A percentile compares a stretch with the other conserved stretches of the same genome.
These are phyloP conservation scores for Musa balbisiana DNA, from an alignment of 202 grass and related monocot species.

Conservation along the genomic window DNA sequence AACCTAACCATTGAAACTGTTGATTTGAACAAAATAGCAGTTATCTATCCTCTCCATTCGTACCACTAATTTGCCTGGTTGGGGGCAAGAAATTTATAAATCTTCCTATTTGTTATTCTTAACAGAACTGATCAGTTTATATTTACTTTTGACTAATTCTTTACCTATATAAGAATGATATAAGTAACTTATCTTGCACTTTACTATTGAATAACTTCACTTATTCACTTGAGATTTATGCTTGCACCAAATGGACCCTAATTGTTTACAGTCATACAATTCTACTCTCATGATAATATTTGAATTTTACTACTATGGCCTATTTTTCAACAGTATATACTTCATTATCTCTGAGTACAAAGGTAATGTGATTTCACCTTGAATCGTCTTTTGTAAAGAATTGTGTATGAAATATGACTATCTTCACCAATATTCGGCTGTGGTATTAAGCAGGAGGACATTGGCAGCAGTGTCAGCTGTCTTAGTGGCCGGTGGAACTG, in stretches of 20 bases:
- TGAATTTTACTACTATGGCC: neutral
- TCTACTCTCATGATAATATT: neutral
- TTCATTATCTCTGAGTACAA: neutral
- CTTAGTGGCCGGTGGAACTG: conserved; percentile 70
- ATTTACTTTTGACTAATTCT: no score
- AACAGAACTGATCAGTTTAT: neutral
- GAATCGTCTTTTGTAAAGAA: no score
- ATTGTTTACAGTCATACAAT: neutral
- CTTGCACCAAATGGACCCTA: neutral
- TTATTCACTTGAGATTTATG: neutral
- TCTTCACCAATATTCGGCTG: neutral
- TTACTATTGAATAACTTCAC: neutral
- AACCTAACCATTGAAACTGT: neutral
- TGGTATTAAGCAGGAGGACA: conserved; percentile 39
- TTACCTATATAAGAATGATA: no score
- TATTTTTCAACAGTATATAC: neutral
- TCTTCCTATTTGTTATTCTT: neutral
- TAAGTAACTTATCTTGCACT: neutral
- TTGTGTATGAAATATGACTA: neutral
- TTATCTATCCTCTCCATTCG: neutral
- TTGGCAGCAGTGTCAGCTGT: conserved; percentile 68
- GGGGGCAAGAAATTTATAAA: neutral
- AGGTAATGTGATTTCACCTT: neutral
- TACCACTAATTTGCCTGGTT: neutral
- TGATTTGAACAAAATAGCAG: neutral